A percentile compares a stretch with the other conserved stretches of the same genome.
Conservation (phyloP, 2,329 filamentous ascomycete species). For the Phaeomoniella chlamydospora region DNA sequence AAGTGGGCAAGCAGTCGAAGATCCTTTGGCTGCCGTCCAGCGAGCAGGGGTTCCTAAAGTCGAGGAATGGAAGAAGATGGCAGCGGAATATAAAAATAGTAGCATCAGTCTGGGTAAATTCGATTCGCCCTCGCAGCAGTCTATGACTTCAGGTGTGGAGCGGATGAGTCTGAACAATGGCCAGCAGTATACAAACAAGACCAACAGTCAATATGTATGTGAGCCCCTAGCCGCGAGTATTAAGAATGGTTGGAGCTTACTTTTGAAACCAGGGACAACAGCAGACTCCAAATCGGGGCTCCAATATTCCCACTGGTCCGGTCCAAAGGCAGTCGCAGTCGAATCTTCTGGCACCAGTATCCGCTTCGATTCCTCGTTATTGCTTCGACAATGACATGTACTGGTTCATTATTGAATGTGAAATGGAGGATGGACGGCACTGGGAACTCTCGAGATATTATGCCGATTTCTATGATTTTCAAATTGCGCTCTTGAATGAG, state of each 20-base stretch:
- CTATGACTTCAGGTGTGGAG: slow-evolving; percentile 57
- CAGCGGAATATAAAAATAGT: slow-evolving; percentile 96
- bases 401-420: slow-evolving; percentile 92
- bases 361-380: slow-evolving; percentile 78
- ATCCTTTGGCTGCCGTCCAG: slow-evolving; percentile 72
- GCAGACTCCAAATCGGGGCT: no score
- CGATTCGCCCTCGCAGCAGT: slow-evolving; percentile 39
- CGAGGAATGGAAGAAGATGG: slow-evolving; percentile 99
- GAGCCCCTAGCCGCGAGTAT: background rate
- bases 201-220: slow-evolving; percentile 9
- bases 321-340: background rate
- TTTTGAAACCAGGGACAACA: slow-evolving; percentile 1
- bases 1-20: slow-evolving; percentile 65
- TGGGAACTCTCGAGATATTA: slow-evolving; percentile 95
- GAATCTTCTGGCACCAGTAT: slow-evolving; percentile 56
- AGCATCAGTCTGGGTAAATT: slow-evolving; percentile 94
- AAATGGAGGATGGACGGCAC: slow-evolving; percentile 75
- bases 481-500: slow-evolving; percentile 81
- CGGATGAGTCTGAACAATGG: slow-evolving; percentile 59
- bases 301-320: background rate
- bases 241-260: background rate
- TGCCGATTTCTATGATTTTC: slow-evolving; percentile 97
- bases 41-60: slow-evolving; percentile 85
- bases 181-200: slow-evolving; percentile 20
- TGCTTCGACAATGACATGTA: slow-evolving; percentile 97